Evolutionary conservation across 371 early-diverging fungal species (phyloP).

Genomic region (Dentiscutata heterogama): DNA sequence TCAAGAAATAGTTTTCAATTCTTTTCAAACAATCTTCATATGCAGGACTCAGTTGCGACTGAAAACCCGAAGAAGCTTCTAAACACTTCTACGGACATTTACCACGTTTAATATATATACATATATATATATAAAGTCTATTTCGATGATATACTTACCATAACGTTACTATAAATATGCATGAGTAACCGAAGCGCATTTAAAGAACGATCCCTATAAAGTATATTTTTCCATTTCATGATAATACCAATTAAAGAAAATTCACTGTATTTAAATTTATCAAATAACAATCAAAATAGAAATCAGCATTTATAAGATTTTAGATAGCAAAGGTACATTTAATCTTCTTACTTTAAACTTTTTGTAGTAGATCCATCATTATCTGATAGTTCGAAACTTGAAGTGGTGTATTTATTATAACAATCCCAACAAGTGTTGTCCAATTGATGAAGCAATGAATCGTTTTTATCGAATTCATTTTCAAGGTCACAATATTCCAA

Average conservation of each 20-base stretch:
- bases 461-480: constrained; percentile 13
- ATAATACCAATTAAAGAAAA: not conserved
- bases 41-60: not conserved
- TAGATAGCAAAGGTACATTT: too few species aligned
- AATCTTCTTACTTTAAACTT: too few species aligned
- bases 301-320: too few species aligned
- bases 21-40: constrained; percentile 5
- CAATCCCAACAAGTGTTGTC: not conserved
- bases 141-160: not conserved
- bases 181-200: constrained; percentile 24
- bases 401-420: not conserved
- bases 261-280: constrained; percentile 3
- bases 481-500: constrained; percentile 37
- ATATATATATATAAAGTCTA: not conserved
- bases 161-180: constrained; percentile 11
- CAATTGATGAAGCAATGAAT: constrained; percentile 17
- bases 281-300: not conserved
- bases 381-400: too few species aligned
- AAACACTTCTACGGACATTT: not conserved
- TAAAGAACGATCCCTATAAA: constrained; percentile 6
- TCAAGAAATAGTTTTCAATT: constrained; percentile 1
- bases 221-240: not conserved
- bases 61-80: not conserved
- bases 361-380: too few species aligned
- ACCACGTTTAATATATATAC: not conserved